Percentiles rank a stretch among this genome's conserved stretches.
phyloP scores from a whole-genome alignment of 345 rosid genomes.

The Viola odorata region DNA sequence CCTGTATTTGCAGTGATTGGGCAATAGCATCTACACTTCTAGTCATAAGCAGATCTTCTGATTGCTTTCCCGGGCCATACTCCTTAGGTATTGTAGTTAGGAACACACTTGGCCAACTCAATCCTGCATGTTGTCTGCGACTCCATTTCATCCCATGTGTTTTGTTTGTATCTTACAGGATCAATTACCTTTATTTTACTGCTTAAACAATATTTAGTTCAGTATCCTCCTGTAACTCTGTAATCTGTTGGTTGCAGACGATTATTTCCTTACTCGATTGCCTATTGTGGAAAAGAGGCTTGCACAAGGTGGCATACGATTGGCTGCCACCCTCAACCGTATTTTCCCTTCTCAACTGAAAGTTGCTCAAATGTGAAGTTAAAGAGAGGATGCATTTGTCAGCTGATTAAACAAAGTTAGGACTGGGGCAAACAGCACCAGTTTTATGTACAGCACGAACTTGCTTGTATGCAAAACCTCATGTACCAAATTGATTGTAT shows the following conservation, averaged over 20 bases:
- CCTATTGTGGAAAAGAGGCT: slow-evolving; percentile 76
- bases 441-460: slow-evolving; percentile 13
- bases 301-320: slow-evolving; percentile 79
- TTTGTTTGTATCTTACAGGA: neutral
- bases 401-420: slow-evolving; percentile 19
- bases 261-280: slow-evolving; percentile 68
- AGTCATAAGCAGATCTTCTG: slow-evolving; percentile 3
- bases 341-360: slow-evolving; percentile 44
- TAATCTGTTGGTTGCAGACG: slow-evolving; percentile 38
- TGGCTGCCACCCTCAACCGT: slow-evolving; percentile 78
- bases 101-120: slow-evolving; percentile 9
- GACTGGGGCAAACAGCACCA: slow-evolving; percentile 16
- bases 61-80: neutral
- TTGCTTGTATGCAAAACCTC: neutral
- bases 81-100: neutral
- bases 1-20: neutral
- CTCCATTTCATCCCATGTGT: neutral
- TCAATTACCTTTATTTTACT: neutral
- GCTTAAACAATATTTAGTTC: neutral
- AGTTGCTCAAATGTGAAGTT: slow-evolving; percentile 36
- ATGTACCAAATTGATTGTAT: too few species aligned
- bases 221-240: slow-evolving; percentile 2
- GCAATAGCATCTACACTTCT: neutral
- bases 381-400: slow-evolving; percentile 16
- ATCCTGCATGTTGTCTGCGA: neutral